Evolutionary conservation across 148 eudicot species (phyloP).

Genomic region (Chenopodium suecicum): DNA sequence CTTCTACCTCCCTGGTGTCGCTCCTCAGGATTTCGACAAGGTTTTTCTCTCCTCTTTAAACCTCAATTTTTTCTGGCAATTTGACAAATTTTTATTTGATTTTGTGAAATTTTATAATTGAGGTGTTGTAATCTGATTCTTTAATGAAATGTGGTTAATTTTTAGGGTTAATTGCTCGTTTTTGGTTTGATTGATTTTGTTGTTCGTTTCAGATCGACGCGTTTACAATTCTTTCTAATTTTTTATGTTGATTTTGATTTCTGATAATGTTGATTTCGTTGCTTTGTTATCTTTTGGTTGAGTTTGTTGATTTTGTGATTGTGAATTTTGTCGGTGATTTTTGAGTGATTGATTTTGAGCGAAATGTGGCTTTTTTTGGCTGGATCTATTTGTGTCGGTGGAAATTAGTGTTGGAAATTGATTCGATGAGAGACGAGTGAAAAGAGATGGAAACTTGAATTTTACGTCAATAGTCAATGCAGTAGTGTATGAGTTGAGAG

Average conservation of each 20-base stretch:
- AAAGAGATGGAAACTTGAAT: neutral
- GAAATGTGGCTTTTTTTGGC: constrained; percentile 7
- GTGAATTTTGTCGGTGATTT: constrained; percentile 10
- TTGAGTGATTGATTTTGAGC: neutral
- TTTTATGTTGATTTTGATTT: too few species aligned
- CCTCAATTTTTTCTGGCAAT: neutral
- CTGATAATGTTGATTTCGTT: too few species aligned
- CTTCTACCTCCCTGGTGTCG: constrained; percentile 55
- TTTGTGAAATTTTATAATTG: neutral
- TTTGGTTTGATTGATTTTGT: neutral
- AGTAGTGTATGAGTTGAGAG: neutral
- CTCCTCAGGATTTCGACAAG: constrained; percentile 56
- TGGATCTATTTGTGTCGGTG: constrained; percentile 27
- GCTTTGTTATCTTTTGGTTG: neutral
- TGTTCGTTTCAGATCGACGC: constrained; percentile 13
- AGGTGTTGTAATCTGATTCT: neutral
- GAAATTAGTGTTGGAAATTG: neutral
- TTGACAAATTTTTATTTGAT: neutral
- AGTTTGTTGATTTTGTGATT: neutral
- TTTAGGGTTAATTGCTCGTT: neutral
- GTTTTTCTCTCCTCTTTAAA: constrained; percentile 16
- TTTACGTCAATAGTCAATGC: neutral
- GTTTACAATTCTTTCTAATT: neutral
- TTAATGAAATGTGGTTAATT: neutral
- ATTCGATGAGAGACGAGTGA: neutral